Percentiles rank a stretch among this genome's conserved stretches.
Conservation (phyloP, 169 alveolate genomes). For the Eimeria necatrix region DNA sequence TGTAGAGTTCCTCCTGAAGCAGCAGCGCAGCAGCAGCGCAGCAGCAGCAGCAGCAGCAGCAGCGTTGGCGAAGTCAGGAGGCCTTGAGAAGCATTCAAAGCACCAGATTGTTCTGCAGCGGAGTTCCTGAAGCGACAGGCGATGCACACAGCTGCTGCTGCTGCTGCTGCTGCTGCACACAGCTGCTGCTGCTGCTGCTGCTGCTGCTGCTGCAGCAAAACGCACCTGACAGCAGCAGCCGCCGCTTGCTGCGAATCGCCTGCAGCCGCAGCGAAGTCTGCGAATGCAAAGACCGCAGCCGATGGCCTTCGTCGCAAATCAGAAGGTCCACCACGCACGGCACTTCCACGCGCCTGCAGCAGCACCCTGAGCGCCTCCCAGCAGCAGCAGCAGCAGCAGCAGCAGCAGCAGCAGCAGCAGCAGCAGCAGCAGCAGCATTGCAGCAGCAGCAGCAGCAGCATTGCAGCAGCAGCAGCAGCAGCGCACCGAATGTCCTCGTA, state of each 20-base stretch:
- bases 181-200: too few relatives aligned
- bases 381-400: too few relatives aligned
- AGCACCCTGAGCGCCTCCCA: too few relatives aligned
- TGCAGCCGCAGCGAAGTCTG: constrained; percentile 56
- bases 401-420: too few relatives aligned
- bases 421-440: too few relatives aligned
- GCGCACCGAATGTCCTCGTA: constrained; percentile 70
- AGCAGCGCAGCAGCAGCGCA: too few relatives aligned
- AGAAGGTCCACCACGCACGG: constrained; percentile 50
- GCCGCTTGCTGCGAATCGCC: neutral
- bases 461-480: neutral
- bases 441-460: too few relatives aligned
- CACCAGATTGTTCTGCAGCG: constrained; percentile 73
- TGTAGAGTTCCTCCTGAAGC: constrained; percentile 69
- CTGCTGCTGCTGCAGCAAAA: neutral
- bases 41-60: too few relatives aligned
- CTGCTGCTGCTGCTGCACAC: too few relatives aligned
- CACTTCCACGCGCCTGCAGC: neutral
- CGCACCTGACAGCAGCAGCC: constrained; percentile 64
- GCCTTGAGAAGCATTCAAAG: neutral
- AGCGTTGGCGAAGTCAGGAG: neutral
- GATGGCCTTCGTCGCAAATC: constrained; percentile 77
- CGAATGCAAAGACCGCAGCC: constrained; percentile 48
- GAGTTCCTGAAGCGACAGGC: constrained; percentile 50
- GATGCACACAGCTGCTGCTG: neutral